These are phyloP conservation scores for Scleroderma bovista DNA, from an alignment of 768 basidiomycete species.

Conservation along the genomic window DNA sequence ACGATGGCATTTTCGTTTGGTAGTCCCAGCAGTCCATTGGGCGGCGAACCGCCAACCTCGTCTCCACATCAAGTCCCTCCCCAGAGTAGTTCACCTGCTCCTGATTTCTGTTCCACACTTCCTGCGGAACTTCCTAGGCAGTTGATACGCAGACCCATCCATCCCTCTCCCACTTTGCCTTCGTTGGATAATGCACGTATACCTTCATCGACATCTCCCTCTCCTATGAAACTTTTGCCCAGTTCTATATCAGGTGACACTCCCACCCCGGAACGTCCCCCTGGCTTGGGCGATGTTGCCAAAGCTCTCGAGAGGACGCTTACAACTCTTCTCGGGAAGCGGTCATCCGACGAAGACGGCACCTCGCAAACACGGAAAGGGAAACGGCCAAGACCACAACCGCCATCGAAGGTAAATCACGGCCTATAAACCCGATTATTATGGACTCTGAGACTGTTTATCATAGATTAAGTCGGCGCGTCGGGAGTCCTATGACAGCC, in stretches of 20 bases:
- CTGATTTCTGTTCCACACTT: conserved; percentile 1
- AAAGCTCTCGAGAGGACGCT: conserved; percentile 65
- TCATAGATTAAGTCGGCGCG: conserved; percentile 35
- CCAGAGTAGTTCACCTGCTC: conserved; percentile 24
- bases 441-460: neutral
- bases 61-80: conserved; percentile 15
- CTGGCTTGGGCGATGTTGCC: conserved; percentile 42
- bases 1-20: conserved; percentile 23
- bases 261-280: conserved; percentile 28
- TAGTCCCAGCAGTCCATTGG: conserved; percentile 29
- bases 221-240: conserved; percentile 44
- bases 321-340: conserved; percentile 64
- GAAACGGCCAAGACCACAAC: conserved; percentile 35
- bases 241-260: conserved; percentile 14
- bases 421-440: neutral
- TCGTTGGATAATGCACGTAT: conserved; percentile 30
- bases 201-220: conserved; percentile 54
- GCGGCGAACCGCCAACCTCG: conserved; percentile 17
- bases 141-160: neutral
- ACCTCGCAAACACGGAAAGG: conserved; percentile 17
- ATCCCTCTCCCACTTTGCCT: neutral
- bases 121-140: neutral
- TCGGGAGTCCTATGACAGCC: conserved; percentile 31
- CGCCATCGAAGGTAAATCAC: conserved; percentile 30
- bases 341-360: conserved; percentile 41